Evolutionary conservation across 257 asterid species (phyloP), one percentile per base, ranked within the genome.

Genomic region (Nemophila menziesii): DNA sequence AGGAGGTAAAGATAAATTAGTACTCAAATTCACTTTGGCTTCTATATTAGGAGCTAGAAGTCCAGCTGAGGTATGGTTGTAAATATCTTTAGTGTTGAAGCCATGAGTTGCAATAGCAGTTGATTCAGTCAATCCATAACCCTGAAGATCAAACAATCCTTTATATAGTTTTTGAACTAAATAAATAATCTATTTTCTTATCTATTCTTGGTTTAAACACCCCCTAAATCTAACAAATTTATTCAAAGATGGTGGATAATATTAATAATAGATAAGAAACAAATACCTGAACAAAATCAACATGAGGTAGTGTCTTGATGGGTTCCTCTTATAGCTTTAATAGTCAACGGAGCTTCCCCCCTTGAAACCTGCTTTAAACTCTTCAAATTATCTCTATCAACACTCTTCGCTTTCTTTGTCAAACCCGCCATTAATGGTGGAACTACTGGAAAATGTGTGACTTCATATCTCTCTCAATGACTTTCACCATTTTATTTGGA

Each of bases 91-190:
- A 2, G 73, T 57, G 55, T 75, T 81, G 68, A 69, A 77, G 21
- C 94, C 94, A 11, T 92, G 81, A 26, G 89, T 72, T 23, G 65
- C 93, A 12, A 76, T 51, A 6, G 90, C 94, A 47, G 86, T 65
- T 18, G 94, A 52, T 52, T 86, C 96, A n/a, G 94, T 86, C 92
- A 86, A 46, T 48, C 94, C 96, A 72, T 82, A 86, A 27, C 96
- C 96, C 96, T 86, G 36, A 5, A 2, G 36, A 29, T 10, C 33
- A 26, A 26, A 26, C 10, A 26, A 26, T 26, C 33, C 33, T 26
- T 26, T 26, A 10, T 26, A 26, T 10, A 26, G 33, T 26, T 10
- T 26, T 26, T 26, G 10, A 4, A 26, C 33, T 26, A 4, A 10
- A 10, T 4, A 26, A 26, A 26, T 5, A 26, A 26, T 26, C 33